Base-by-base conservation (phyloP, 345 rosid species). In the Brassica juncea region DNA sequence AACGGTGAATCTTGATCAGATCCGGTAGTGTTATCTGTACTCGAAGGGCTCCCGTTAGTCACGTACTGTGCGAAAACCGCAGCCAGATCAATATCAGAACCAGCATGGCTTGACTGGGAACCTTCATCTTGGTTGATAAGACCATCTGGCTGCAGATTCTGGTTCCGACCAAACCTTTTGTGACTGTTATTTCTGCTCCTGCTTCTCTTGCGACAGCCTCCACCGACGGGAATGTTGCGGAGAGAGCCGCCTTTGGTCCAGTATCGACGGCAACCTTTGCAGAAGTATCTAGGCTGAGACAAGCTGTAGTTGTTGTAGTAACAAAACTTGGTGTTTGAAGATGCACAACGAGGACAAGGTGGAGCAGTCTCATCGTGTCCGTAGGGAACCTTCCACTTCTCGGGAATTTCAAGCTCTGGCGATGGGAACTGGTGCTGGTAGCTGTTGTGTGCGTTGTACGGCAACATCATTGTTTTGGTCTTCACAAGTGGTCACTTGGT, bases 211-310 rank as follows among this genome's bases (percentile, higher is more conserved):
- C 97, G 91, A 68, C 94, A 91, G 2, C 97, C 94, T 2, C 98
- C 97, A 3, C 98, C 98, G 0, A 90, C 90, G 0, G 98, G 98
- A 37, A 93, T 89, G 66, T 93, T 90, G 37, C 98, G 86, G 0
- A 91, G 82, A 6, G 98, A 88, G 11, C 98, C 98, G 0, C 98
- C 98, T 82, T 89, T 90, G 19, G 98, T 93, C 97, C 98, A 93
- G 64, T 93, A 91, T 81, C 98, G 75, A 23, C 97, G 80, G 60
- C 98, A 93, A 44, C 85, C 88, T 73, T 93, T 93, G 72, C 98
- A 91, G 65, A 91, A 90, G 86, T 90, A 91, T 35, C 97, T 82
- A 3, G 97, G 98, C 89, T 93, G 98, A 1, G 94, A 87, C 84
- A 93, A 77, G 86, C 98, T 93, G 39, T 93, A 93, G 88, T 91